phyloP scores from a whole-genome alignment of 208 protist genomes.

The Wallacemonas sp. region DNA sequence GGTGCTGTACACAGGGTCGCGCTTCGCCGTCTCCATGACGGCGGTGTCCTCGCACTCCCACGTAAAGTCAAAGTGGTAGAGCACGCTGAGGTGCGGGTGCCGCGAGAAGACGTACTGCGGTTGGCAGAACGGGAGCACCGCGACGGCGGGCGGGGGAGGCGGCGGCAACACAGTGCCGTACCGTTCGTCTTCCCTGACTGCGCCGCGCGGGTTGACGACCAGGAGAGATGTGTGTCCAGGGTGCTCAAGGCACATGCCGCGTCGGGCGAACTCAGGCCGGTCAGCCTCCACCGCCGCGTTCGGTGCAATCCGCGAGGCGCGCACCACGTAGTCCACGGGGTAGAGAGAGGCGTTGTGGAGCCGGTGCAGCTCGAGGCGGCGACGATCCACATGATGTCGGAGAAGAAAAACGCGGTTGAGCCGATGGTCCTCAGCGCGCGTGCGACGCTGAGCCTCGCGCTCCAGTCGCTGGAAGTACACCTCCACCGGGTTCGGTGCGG shows the following conservation, averaged over 20 bases:
- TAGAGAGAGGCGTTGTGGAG: slow-evolving; percentile 49
- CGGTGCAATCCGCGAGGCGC: slow-evolving; percentile 14
- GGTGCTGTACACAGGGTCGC: slow-evolving; percentile 41
- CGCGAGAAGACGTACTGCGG: slow-evolving; percentile 69
- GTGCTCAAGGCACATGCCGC: slow-evolving; percentile 59
- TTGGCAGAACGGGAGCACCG: slow-evolving; percentile 69
- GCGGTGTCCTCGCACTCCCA: slow-evolving; percentile 44
- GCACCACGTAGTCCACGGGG: slow-evolving; percentile 47
- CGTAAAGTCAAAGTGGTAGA: slow-evolving; percentile 71
- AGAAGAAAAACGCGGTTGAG: slow-evolving; percentile 19
- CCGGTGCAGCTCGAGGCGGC: slow-evolving; percentile 13
- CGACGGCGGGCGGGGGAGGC: slow-evolving; percentile 46
- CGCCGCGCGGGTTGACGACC: slow-evolving; percentile 50
- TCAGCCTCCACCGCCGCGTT: slow-evolving; percentile 31
- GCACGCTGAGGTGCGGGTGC: slow-evolving; percentile 53
- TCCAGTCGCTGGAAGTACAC: neutral
- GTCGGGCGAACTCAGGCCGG: slow-evolving; percentile 45
- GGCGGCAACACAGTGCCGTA: slow-evolving; percentile 29
- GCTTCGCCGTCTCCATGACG: slow-evolving; percentile 34
- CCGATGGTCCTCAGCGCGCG: slow-evolving; percentile 18
- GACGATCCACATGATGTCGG: slow-evolving; percentile 14
- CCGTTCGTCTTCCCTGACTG: slow-evolving; percentile 40
- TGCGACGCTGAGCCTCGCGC: slow-evolving; percentile 11
- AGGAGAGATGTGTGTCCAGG: slow-evolving; percentile 44
- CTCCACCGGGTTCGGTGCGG: neutral